phyloP scores from a whole-genome alignment of 2,329 filamentous ascomycete species.

The Dactylellina drechsleri region DNA sequence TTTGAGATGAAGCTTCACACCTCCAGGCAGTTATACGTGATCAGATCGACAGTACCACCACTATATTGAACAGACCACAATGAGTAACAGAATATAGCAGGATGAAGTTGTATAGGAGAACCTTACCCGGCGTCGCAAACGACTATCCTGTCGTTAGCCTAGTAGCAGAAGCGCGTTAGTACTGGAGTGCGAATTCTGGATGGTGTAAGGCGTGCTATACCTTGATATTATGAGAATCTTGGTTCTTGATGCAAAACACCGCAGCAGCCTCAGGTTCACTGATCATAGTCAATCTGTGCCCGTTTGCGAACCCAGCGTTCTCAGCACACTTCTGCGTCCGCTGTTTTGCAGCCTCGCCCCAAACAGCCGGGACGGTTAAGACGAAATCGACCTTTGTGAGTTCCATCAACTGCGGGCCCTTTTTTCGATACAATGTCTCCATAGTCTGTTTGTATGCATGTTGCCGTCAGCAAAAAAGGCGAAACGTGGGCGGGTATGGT shows the following conservation, averaged over 20 bases:
- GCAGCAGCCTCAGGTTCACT: constrained; percentile 50
- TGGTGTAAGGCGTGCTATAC: constrained; percentile 1
- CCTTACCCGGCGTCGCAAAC: constrained; percentile 48
- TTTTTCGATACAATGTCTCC: constrained; percentile 47
- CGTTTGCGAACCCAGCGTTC: constrained; percentile 51
- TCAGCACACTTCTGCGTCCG: constrained; percentile 52
- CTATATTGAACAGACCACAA: constrained; percentile 2
- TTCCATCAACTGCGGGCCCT: constrained; percentile 45
- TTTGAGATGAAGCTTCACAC: constrained; percentile 1
- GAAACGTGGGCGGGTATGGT: not conserved
- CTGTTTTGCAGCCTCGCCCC: constrained; percentile 79
- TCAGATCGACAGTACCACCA: constrained; percentile 51
- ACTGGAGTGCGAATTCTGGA: not conserved
- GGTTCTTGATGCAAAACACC: constrained; percentile 53
- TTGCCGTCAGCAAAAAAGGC: no score
- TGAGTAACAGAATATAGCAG: not conserved
- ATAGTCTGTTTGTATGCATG: constrained; percentile 18
- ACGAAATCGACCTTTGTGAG: constrained; percentile 73
- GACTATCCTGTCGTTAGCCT: constrained; percentile 49
- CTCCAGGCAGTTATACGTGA: constrained; percentile 52
- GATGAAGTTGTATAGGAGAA: no score
- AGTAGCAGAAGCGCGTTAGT: constrained; percentile 12
- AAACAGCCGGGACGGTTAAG: constrained; percentile 81
- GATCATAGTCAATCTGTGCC: constrained; percentile 53
- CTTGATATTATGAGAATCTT: constrained; percentile 48